Conservation (phyloP, 768 basidiomycete genomes). For the Mycena amicta region DNA sequence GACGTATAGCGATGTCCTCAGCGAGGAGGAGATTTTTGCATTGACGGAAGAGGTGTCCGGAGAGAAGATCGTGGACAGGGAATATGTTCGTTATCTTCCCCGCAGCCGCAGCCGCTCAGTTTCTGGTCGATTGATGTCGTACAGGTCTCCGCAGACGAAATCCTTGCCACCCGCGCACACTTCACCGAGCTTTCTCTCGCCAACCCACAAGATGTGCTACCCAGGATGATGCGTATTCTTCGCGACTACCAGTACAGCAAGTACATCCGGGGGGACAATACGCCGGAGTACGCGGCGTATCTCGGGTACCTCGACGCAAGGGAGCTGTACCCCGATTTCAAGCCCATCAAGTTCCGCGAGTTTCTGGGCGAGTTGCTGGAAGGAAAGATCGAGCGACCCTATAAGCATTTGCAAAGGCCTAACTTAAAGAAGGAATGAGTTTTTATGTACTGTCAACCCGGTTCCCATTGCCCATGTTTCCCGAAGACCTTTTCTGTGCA, state of each 20-base stretch:
- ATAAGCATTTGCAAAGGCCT: too few species aligned
- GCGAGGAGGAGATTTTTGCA: slow-evolving; percentile 25
- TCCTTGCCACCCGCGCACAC: background rate
- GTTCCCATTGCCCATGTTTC: too few species aligned
- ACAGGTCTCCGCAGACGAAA: slow-evolving; percentile 7
- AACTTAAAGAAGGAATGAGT: too few species aligned
- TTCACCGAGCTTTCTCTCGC: background rate
- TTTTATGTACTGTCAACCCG: too few species aligned
- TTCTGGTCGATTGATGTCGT: background rate
- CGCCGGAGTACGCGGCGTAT: slow-evolving; percentile 24
- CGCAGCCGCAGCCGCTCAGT: background rate
- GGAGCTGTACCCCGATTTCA: slow-evolving; percentile 33
- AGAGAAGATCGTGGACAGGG: slow-evolving; percentile 21
- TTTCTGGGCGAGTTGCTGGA: slow-evolving; percentile 11
- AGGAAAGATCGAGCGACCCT: slow-evolving; percentile 2
- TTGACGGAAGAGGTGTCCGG: slow-evolving; percentile 26
- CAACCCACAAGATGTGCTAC: background rate
- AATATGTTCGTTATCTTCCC: slow-evolving; percentile 5
- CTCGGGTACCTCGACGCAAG: slow-evolving; percentile 31
- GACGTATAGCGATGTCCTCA: slow-evolving; percentile 29
- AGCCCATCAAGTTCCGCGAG: slow-evolving; percentile 5
- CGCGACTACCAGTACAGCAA: slow-evolving; percentile 26
- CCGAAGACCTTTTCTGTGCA: too few species aligned
- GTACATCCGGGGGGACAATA: slow-evolving; percentile 32
- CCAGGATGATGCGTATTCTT: background rate